phyloP scores from a whole-genome alignment of 768 basidiomycete genomes.

The Dioszegia hungarica region DNA sequence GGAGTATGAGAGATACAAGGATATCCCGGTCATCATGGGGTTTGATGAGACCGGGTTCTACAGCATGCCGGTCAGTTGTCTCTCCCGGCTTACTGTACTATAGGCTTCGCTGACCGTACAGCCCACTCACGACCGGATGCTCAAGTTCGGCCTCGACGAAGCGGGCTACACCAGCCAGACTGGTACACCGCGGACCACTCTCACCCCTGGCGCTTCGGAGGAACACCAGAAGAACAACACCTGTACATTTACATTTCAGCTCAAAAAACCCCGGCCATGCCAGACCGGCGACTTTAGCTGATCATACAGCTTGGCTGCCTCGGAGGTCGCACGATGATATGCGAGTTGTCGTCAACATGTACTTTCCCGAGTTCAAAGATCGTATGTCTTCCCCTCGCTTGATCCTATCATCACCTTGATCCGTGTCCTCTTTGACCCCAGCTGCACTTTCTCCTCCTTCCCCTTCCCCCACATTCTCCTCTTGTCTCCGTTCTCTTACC shows the following conservation, averaged over 20 bases:
- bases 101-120: neutral
- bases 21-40: conserved; percentile 21
- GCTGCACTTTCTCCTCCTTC: too few species aligned
- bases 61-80: conserved; percentile 20
- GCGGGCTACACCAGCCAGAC: conserved; percentile 12
- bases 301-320: conserved; percentile 16
- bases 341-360: neutral
- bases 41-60: conserved; percentile 14
- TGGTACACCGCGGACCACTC: conserved; percentile 18
- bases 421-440: too few species aligned
- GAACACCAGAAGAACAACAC: conserved; percentile 6
- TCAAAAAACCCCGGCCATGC: too few species aligned
- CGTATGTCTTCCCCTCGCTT: too few species aligned
- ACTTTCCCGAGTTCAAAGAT: conserved; percentile 16
- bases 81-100: too few species aligned
- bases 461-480: too few species aligned
- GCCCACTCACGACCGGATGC: conserved; percentile 12
- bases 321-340: conserved; percentile 6
- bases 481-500: too few species aligned
- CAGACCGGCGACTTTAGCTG: neutral
- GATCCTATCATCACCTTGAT: too few species aligned
- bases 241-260: too few species aligned
- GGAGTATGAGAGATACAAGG: conserved; percentile 11
- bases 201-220: conserved; percentile 11
- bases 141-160: conserved; percentile 22